Evolutionary conservation across 345 rosid genomes (phyloP), one percentile per base, ranked within the genome.

Genomic region (Balakata baccata): DNA sequence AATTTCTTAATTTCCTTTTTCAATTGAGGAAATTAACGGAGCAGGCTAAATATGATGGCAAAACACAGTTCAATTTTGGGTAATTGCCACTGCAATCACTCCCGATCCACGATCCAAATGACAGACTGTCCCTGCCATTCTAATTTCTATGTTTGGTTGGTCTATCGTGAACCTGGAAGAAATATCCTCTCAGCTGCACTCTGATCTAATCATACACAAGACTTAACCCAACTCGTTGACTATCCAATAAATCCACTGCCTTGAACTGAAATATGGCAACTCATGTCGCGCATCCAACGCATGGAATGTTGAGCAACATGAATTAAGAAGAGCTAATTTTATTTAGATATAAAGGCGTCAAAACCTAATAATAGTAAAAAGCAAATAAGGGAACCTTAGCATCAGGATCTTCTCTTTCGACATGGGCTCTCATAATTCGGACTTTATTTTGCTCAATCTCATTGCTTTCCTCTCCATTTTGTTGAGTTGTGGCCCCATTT

Each of bases 371-470:
- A 60, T 17, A 41, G 23, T 47, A 41, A 51, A 29, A 51, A 38
- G 16, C 29, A 10, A 6, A 69, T 51, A 17, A 43, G 49, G 29
- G 41, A 47, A 89, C 97, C 94, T 92, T 90, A 9, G 93, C 74
- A n/a, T 89, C 80, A 4, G 91, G 90, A 77, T 94, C 97, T 81
- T 92, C 92, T 29, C 86, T 81, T 78, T 86, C 87, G 62, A 89
- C 87, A 47, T 87, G 76, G 56, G 96, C 91, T 82, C 98, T 87
- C 97, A 92, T 87, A 64, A 90, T 86, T 38, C 88, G 87, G 18
- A 94, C 83, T 83, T 90, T 94, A 83, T 82, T 86, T 56, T 85
- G 83, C 85, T 90, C 97, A 41, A 86, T 80, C 86, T 94, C 92
- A 69, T 82, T 83, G 78, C 64, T 78, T 69, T 62, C 78, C 11